Base-by-base conservation (phyloP, 2,329 filamentous ascomycete species). In the Helotiales sp. region DNA sequence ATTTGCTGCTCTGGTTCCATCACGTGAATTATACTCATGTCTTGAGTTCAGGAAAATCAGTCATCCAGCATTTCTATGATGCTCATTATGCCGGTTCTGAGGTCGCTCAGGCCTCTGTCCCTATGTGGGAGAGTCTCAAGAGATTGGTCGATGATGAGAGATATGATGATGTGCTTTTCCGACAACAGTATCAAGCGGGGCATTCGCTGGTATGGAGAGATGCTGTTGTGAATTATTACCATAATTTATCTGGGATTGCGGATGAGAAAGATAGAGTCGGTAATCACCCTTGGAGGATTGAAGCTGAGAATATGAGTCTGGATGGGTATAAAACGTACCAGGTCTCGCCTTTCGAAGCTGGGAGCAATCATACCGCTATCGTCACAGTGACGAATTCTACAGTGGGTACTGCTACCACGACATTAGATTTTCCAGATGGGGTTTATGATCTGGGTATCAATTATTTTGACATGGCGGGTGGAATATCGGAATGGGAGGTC, bases 1-100 rank as follows among this genome's bases (percentile, higher is more conserved):
- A 90, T 22, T 74, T 90, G 1, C 71, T 90, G 2, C 75, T 90
- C 2, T 91, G 87, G 87, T 90, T 90, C 73, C 88, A 90, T 69
- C 88, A 91, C 66, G 85, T 90, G 0, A 80, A 81, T 3, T 91
- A 88, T 68, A 88, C 83, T 0, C 81, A 88, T 36, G 71, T 69
- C 6, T 77, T 90, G 1, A 77, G 84, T 9, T 83, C 80, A 0
- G 84, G 85, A 10, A 82, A 86, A 70, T 88, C 87, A 0, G 85
- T 90, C 2, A 86, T 87, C 52, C 84, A 87, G 65, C 82, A 86
- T 66, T 85, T 87, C 69, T 87, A 87, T 66, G 80, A 87, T 59
- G 82, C 83, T 0, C 84, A 87, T 60, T 86, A 87, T 61, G 70
- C 72, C 7, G 84, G 84, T 6, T 81, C 84, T 5, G 78, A 76